Evolutionary conservation across 2,329 filamentous ascomycete species (phyloP), one percentile per base, ranked within the genome.

Genomic region (Fusarium lyarnte): DNA sequence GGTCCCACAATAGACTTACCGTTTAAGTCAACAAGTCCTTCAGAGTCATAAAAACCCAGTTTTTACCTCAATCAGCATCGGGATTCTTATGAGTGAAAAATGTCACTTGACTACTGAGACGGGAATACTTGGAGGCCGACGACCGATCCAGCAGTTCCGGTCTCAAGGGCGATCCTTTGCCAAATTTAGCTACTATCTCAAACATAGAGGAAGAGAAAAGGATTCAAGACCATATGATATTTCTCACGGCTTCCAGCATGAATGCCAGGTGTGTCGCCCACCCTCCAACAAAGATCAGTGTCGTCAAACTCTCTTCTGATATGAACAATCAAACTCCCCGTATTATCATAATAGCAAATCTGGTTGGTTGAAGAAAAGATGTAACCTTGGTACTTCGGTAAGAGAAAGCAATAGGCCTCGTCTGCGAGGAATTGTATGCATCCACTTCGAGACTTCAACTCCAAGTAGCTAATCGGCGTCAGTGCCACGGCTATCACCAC

Each of bases 331-430:
- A 9, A 21, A n/a, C 9, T 46, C 16, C 9, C 19, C 19, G 6
- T 16, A 12, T 5, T 4, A n/a, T 11, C 6, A 17, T 8, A 8
- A 16, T 17, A 4, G 3, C 0, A 17, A 3, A 3, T 31, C 6
- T 29, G 0, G 14, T 4, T 5, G 12, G 0, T 16, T 1, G 9
- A 47, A 3, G 9, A 8, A 46, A 19, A 6, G 13, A 7, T 12
- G 12, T 3, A 1, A 29, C 9, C 4, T 29, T 16, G 14, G 13
- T 12, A 13, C 9, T 2, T 23, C 3, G 13, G 27, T n/a, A 1
- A 3, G 19, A 25, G 10, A 12, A 19, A 19, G 9, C 10, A 5
- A 17, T 6, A 16, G 13, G 3, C 21, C 31, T 31, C 14, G 3
- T 8, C 19, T n/a, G 4, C 4, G 13, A 13, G 11, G 31, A 13